Evolutionary conservation across 176 grass and related monocot species (phyloP).

Genomic region (Oryza meridionalis): DNA sequence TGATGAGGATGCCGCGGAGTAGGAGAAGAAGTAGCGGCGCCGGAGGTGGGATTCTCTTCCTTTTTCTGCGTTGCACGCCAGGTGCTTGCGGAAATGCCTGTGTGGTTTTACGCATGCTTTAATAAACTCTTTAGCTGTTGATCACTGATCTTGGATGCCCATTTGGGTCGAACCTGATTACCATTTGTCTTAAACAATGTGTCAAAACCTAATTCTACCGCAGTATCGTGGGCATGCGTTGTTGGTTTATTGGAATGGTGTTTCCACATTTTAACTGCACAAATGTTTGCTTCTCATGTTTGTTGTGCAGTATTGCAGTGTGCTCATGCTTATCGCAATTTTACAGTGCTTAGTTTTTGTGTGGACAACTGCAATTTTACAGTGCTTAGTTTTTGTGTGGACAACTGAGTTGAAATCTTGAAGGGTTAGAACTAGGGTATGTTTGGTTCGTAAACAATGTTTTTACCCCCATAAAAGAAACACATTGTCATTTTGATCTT

Average conservation of each 20-base stretch:
- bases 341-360: neutral
- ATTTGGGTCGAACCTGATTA: neutral
- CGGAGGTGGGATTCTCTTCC: too few relatives aligned
- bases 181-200: neutral
- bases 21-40: neutral
- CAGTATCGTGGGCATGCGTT: neutral
- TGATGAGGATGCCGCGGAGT: neutral
- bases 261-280: neutral
- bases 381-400: neutral
- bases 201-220: neutral
- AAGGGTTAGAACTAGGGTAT: neutral
- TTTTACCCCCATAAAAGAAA: neutral
- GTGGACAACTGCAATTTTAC: neutral
- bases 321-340: neutral
- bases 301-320: neutral
- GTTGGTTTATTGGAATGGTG: neutral
- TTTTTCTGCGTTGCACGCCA: neutral
- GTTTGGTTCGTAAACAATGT: neutral
- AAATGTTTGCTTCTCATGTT: neutral
- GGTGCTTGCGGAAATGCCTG: conserved; percentile 42
- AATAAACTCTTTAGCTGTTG: neutral
- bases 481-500: neutral
- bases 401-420: neutral
- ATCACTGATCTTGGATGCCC: neutral
- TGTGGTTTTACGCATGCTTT: too few relatives aligned